phyloP scores from a whole-genome alignment of 495 filamentous ascomycete genomes.

The Acidomyces sp. region DNA sequence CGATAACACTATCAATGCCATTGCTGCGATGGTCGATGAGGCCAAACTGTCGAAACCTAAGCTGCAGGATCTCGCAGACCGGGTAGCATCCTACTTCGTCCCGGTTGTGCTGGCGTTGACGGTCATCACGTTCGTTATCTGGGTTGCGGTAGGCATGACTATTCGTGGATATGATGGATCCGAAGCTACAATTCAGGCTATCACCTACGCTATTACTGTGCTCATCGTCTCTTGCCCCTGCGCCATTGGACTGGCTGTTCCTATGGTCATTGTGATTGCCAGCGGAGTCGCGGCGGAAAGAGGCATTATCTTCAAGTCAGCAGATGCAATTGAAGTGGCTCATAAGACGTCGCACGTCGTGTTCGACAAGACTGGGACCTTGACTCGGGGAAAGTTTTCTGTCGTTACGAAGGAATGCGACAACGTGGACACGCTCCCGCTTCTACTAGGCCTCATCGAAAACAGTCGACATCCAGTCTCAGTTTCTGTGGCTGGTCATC shows the following conservation, averaged over 20 bases:
- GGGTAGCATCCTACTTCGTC: constrained; percentile 53
- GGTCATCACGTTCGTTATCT: constrained; percentile 43
- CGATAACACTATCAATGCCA: constrained; percentile 61
- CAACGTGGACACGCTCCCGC: constrained; percentile 7
- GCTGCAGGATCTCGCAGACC: constrained; percentile 55
- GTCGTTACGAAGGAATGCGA: constrained; percentile 35
- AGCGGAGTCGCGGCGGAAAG: constrained; percentile 51
- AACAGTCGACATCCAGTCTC: constrained; percentile 60
- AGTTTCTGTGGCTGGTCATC: constrained; percentile 39
- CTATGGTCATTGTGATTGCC: constrained; percentile 66
- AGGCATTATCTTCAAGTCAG: constrained; percentile 58
- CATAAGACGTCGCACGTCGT: constrained; percentile 51
- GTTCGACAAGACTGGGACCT: constrained; percentile 74
- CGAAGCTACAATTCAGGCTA: constrained; percentile 43
- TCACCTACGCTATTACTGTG: constrained; percentile 63
- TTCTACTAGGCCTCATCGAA: constrained; percentile 38
- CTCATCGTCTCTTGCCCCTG: constrained; percentile 74
- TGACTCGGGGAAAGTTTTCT: constrained; percentile 48
- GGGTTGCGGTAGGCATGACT: constrained; percentile 45
- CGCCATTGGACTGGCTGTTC: constrained; percentile 59
- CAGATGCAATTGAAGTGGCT: constrained; percentile 50
- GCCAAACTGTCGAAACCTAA: constrained; percentile 57
- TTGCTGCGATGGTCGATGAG: constrained; percentile 58
- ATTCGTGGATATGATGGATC: constrained; percentile 31
- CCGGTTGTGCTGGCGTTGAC: constrained; percentile 47